A percentile compares a stretch with the other conserved stretches of the same genome.
These are phyloP conservation scores for Arthrocladium fulminans DNA, from an alignment of 2,329 filamentous ascomycete species.

Conservation along the genomic window DNA sequence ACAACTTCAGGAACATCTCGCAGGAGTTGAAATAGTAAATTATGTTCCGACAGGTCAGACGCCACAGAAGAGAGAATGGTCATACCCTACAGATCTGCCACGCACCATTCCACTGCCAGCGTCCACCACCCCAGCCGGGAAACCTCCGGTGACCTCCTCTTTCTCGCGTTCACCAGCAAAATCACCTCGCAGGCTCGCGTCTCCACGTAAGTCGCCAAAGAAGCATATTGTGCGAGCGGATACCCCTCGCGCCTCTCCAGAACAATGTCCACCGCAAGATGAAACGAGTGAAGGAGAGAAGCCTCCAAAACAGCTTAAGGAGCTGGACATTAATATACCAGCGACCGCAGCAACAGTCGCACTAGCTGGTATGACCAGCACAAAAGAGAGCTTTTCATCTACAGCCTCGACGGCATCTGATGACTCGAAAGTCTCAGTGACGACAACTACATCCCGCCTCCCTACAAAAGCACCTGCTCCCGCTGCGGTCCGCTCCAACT, in stretches of 20 bases:
- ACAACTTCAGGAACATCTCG: conserved; percentile 42
- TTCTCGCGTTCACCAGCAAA: conserved; percentile 25
- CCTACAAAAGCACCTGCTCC: conserved; percentile 2
- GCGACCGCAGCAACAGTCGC: neutral
- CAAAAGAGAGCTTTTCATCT: neutral
- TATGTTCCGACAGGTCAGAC: conserved; percentile 81
- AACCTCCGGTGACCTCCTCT: conserved; percentile 17
- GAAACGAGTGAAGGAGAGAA: conserved; percentile 15
- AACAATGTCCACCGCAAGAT: conserved; percentile 28
- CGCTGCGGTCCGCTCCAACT: neutral
- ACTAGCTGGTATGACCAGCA: neutral
- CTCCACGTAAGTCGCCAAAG: conserved; percentile 18
- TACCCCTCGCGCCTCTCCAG: conserved; percentile 6
- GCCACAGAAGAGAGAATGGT: conserved; percentile 70
- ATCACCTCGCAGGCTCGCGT: conserved; percentile 20
- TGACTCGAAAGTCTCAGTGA: neutral
- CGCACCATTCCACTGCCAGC: conserved; percentile 44
- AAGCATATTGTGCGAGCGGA: conserved; percentile 9
- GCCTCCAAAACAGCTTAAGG: conserved; percentile 32
- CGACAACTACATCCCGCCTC: neutral
- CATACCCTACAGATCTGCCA: conserved; percentile 70
- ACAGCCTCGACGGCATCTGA: neutral
- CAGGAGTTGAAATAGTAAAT: conserved; percentile 58
- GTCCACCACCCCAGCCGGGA: conserved; percentile 50
- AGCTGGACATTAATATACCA: conserved; percentile 44